These are phyloP conservation scores for Metschnikowia cerradonensis DNA, from an alignment of 805 yeast genomes.

Conservation along the genomic window DNA sequence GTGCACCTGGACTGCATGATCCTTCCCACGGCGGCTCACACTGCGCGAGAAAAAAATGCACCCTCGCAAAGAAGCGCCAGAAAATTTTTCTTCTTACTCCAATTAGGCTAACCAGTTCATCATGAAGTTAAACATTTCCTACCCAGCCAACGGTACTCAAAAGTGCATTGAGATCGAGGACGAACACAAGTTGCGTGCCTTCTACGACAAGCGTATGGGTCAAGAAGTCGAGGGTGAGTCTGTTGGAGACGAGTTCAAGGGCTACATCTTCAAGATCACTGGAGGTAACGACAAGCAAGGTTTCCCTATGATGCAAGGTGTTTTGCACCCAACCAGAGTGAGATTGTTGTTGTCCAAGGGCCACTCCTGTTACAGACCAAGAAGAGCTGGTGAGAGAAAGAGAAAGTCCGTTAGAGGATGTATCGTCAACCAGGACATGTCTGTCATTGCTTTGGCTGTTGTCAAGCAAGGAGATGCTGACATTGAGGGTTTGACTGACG, in stretches of 20 bases:
- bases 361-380: constrained; percentile 98
- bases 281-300: constrained; percentile 99
- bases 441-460: constrained; percentile 89
- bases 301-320: constrained; percentile 99
- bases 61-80: constrained; percentile 12
- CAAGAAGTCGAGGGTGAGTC: constrained; percentile 99
- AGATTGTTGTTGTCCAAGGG: constrained; percentile 90
- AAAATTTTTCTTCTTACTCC: constrained; percentile 24
- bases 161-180: constrained; percentile 97
- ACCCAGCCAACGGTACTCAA: constrained; percentile 99
- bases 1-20: constrained; percentile 8
- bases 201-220: constrained; percentile 99
- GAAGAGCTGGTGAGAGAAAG: constrained; percentile 99
- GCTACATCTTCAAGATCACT: constrained; percentile 96
- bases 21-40: constrained; percentile 1
- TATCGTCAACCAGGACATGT: constrained; percentile 94
- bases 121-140: constrained; percentile 92
- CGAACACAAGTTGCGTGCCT: constrained; percentile 96
- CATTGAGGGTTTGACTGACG: constrained; percentile 92
- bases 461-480: constrained; percentile 97
- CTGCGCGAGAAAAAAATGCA: constrained; percentile 12
- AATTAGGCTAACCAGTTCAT: constrained; percentile 34
- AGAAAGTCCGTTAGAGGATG: constrained; percentile 99
- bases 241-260: constrained; percentile 98
- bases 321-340: constrained; percentile 99